A percentile compares a stretch with the other conserved stretches of the same genome.
Conservation (phyloP, 208 protist genomes). For the Herpetomonas tarakana region DNA sequence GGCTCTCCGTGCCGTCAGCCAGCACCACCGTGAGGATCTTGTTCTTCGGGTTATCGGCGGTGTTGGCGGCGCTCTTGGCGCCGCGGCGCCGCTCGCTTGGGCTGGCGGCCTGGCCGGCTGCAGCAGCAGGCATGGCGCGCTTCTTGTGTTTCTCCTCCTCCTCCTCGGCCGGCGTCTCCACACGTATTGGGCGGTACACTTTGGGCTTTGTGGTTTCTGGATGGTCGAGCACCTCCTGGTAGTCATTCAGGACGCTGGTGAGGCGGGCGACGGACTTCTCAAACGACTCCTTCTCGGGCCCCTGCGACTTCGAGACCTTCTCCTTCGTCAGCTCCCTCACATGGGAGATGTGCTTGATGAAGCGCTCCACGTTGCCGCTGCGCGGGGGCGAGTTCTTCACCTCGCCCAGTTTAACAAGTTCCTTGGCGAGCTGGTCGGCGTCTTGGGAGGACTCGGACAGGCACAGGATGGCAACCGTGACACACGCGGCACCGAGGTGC, state of each 20-base stretch:
- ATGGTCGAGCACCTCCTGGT: conserved; percentile 31
- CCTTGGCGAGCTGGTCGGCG: conserved; percentile 19
- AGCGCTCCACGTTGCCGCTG: conserved; percentile 62
- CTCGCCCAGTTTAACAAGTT: conserved; percentile 26
- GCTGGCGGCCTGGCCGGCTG: background rate
- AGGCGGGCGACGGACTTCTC: conserved; percentile 30
- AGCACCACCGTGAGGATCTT: conserved; percentile 25
- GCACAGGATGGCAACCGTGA: conserved; percentile 32
- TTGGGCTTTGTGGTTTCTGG: conserved; percentile 29
- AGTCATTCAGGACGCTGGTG: conserved; percentile 28
- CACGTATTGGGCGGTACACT: conserved; percentile 29
- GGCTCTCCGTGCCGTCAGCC: conserved; percentile 16
- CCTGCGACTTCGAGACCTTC: conserved; percentile 16
- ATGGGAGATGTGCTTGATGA: conserved; percentile 41
- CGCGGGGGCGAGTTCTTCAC: conserved; percentile 46
- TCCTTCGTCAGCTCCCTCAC: conserved; percentile 22
- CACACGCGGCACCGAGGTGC: conserved; percentile 35
- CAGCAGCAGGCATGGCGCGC: background rate
- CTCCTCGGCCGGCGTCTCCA: background rate
- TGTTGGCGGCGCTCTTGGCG: background rate
- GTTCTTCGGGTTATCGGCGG: conserved; percentile 7
- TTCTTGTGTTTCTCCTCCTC: background rate
- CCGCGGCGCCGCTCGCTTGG: background rate
- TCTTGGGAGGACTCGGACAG: conserved; percentile 19
- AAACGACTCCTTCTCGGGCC: conserved; percentile 19